Evolutionary conservation across 106 monocot genomes (phyloP), one percentile per base, ranked within the genome.

Genomic region (Ottelia alismoides): DNA sequence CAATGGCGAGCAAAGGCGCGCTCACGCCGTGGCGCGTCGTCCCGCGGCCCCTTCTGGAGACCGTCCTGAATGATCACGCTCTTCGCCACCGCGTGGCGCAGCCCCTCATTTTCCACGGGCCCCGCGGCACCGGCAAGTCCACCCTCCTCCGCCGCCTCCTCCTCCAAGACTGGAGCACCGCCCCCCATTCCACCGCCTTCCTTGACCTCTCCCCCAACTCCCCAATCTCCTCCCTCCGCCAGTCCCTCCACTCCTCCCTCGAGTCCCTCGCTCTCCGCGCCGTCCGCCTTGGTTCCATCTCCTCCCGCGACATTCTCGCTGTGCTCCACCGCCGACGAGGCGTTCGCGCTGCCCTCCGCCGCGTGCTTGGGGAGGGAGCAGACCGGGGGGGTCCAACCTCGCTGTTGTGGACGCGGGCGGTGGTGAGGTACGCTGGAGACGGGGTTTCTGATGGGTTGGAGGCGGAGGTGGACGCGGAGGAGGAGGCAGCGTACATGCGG

Each of bases 71-170:
- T 78, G 85, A 81, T 73, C 71, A 89, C 69, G 88, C 89, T 1
- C 52, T 49, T 28, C 88, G 70, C 76, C 88, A 62, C 66, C 89
- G 88, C 56, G 85, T 89, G 52, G 81, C 81, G 1, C 88, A 89
- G 45, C 89, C 85, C 47, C 81, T 96, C 71, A 65, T 96, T 71
- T 65, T 96, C 76, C 94, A 96, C 52, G 89, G 94, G 31, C 94
- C 94, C 56, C 94, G 89, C 45, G 94, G 94, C 71, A 64, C 71
- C 62, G 94, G 94, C 62, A 96, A 96, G 63, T 67, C 94, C 45
- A 65, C 83, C 52, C 83, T 88, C 63, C 50, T 88, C 56, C 62
- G 56, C 71, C 83, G 78, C 60, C 85, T 78, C 27, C 49, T 44
- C 21, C 23, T 23, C 22, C 74, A 80, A 1, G 70, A 67, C 6